Conservation (phyloP, 202 grass and related monocot species). For the Zoysia matrella region DNA sequence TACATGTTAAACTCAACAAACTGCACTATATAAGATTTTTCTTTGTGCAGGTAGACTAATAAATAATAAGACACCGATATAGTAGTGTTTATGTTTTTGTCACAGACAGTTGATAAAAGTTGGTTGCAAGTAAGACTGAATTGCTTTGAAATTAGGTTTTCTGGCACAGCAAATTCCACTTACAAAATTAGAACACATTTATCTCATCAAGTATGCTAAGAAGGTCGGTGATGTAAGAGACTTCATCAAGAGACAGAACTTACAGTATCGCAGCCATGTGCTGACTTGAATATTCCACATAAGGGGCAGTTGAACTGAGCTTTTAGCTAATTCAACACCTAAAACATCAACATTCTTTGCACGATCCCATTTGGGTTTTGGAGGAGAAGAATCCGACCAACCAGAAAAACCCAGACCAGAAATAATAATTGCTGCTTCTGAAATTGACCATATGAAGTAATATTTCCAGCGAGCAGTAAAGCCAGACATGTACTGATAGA, state of each 20-base stretch:
- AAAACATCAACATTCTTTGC: conserved; percentile 98
- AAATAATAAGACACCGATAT: background rate
- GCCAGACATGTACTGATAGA: conserved; percentile 96
- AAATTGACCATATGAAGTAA: conserved; percentile 99
- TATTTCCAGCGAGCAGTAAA: conserved; percentile 99
- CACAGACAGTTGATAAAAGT: background rate
- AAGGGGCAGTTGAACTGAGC: conserved; percentile 87
- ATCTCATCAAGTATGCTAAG: conserved; percentile 14
- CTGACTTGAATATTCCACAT: conserved; percentile 99
- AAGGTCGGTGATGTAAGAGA: conserved; percentile 15
- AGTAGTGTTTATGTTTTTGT: conserved; percentile 10
- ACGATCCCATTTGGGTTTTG: conserved; percentile 82
- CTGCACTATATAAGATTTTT: background rate
- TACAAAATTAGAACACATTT: conserved; percentile 3
- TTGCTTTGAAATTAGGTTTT: conserved; percentile 25
- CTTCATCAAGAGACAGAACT: conserved; percentile 55
- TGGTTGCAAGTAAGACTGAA: conserved; percentile 24
- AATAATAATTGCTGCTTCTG: conserved; percentile 87
- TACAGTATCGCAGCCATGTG: conserved; percentile 91
- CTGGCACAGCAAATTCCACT: background rate
- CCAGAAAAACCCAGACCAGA: conserved; percentile 85
- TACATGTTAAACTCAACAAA: background rate
- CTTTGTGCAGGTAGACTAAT: background rate
- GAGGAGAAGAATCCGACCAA: conserved; percentile 71
- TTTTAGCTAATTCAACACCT: conserved; percentile 84